A percentile compares a stretch with the other conserved stretches of the same genome.
These are phyloP conservation scores for Coccomyxa sp. DNA, from an alignment of 139 green algal species.

Conservation along the genomic window DNA sequence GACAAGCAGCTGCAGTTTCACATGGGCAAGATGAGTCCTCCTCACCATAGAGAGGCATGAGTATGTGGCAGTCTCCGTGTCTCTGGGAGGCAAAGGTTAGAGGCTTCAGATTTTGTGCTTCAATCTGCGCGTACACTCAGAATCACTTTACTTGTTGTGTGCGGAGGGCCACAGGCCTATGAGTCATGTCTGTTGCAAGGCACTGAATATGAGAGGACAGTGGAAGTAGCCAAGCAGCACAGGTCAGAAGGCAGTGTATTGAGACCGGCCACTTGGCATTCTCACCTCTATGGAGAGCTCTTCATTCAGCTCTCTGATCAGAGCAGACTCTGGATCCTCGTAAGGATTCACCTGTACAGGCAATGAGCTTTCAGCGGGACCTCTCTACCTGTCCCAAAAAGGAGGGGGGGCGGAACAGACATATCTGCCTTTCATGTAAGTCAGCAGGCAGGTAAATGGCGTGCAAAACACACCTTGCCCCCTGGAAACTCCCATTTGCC, in stretches of 20 bases:
- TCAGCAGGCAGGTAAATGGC: background rate
- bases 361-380: background rate
- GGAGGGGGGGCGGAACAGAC: background rate
- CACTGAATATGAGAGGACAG: no score
- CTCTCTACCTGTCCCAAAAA: background rate
- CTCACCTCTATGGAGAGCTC: slow-evolving; percentile 55
- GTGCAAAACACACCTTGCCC: slow-evolving; percentile 25
- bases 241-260: no score
- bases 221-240: no score
- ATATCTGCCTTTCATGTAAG: background rate
- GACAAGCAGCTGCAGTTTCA: background rate
- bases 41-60: background rate
- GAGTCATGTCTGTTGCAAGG: background rate
- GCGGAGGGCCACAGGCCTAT: background rate
- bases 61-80: background rate
- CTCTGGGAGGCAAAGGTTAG: background rate
- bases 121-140: background rate
- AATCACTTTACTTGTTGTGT: background rate
- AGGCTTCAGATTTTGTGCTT: background rate
- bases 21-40: background rate
- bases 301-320: slow-evolving; percentile 61
- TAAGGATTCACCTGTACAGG: slow-evolving; percentile 34
- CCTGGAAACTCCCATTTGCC: slow-evolving; percentile 70
- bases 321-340: slow-evolving; percentile 53
- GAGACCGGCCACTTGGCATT: no score